A percentile compares a stretch with the other conserved stretches of the same genome.
Conservation (phyloP, 768 basidiomycete species). For the Gloeostereum incarnatum region DNA sequence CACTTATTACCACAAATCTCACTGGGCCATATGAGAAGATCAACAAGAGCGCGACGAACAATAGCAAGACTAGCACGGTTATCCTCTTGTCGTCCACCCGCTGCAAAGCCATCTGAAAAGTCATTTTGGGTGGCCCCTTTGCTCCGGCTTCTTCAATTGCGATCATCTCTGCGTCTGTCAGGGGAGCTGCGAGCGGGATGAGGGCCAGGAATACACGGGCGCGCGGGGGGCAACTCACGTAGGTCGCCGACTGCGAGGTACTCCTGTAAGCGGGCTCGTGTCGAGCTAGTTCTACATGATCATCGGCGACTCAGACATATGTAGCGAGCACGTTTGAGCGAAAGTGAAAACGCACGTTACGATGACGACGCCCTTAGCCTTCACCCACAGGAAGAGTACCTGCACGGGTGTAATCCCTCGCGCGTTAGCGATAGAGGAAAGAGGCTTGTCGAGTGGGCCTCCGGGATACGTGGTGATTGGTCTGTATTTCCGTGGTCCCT, state of each 20-base stretch:
- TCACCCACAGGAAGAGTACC: conserved; percentile 62
- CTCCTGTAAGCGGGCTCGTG: conserved; percentile 31
- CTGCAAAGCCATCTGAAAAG: no score
- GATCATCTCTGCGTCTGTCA: conserved; percentile 30
- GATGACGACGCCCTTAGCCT: conserved; percentile 54
- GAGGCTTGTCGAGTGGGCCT: conserved; percentile 53
- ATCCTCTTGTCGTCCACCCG: no score
- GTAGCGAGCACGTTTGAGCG: not conserved
- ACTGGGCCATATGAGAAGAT: no score
- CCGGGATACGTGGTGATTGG: conserved; percentile 52
- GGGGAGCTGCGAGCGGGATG: conserved; percentile 16
- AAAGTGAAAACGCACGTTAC: conserved; percentile 41
- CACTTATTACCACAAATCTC: no score
- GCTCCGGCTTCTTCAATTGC: conserved; percentile 36
- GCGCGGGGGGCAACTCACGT: conserved; percentile 11
- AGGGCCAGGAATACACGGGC: not conserved
- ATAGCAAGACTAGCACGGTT: no score
- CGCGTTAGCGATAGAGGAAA: conserved; percentile 42
- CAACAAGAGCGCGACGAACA: no score
- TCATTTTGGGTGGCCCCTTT: conserved; percentile 24
- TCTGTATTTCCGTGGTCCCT: conserved; percentile 17
- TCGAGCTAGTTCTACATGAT: conserved; percentile 28
- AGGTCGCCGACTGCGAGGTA: conserved; percentile 37
- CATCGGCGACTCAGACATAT: no score
- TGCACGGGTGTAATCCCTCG: conserved; percentile 53